phyloP scores from a whole-genome alignment of 148 eudicot genomes.

The Rhododendron ovatum region DNA sequence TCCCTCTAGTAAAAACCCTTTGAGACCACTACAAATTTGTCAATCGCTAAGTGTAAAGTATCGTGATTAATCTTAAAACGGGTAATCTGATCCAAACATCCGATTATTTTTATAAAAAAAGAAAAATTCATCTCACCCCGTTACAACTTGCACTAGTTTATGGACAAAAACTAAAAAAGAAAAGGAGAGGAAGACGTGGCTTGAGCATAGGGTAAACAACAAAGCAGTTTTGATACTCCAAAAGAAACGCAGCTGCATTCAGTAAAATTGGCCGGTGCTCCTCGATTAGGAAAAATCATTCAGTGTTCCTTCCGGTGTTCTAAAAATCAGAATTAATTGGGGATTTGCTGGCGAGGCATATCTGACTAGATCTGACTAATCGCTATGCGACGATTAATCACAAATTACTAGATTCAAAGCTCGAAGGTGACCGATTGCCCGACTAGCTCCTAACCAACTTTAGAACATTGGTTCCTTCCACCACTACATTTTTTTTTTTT shows the following conservation, averaged over 20 bases:
- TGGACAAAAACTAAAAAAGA: neutral
- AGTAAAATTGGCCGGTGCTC: neutral
- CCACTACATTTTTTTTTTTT: neutral
- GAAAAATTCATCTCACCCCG: neutral
- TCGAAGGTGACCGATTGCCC: too few relatives aligned
- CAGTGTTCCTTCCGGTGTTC: too few relatives aligned
- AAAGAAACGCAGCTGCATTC: neutral
- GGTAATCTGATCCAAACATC: neutral
- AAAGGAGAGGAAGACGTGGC: neutral
- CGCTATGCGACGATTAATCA: too few relatives aligned
- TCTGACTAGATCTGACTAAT: too few relatives aligned
- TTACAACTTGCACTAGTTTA: too few relatives aligned
- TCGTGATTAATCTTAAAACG: neutral
- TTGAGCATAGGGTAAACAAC: neutral
- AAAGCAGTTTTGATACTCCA: neutral
- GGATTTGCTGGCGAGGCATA: too few relatives aligned
- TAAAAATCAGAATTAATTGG: too few relatives aligned
- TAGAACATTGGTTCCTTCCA: neutral
- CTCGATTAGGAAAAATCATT: neutral
- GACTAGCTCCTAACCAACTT: too few relatives aligned
- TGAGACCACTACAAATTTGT: neutral
- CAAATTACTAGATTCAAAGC: too few relatives aligned
- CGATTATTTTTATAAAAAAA: neutral
- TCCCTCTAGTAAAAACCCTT: too few relatives aligned
- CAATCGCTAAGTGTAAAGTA: neutral